Base-by-base conservation (phyloP, 2,329 filamentous ascomycete species). In the Monosporascus ibericus region DNA sequence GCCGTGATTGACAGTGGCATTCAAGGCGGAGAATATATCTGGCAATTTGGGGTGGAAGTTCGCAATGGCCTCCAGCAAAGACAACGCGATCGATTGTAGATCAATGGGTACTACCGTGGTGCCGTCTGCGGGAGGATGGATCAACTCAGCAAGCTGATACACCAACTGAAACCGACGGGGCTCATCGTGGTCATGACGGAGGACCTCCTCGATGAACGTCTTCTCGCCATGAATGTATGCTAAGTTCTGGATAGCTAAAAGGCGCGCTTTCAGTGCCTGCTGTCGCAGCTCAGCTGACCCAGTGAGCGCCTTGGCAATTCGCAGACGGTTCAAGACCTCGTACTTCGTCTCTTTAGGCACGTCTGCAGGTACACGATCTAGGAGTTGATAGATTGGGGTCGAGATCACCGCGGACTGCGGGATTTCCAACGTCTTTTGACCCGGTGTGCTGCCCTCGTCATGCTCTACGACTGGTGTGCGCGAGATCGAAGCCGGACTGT, bases 1-100 rank as follows among this genome's bases (percentile, higher is more conserved):
- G 15, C 94, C 95, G 63, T 99, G 95, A 63, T 95, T 97, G 38
- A 97, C 92, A 61, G 92, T 96, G 50, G 95, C 90, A 63, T 91
- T 95, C 42, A 99, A 75, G n/a, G 94, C 91, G 42, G 90, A 85
- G 57, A 91, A 85, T 24, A 99, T 87, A 67, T 99, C 94, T 36
- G 84, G 75, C 30, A 86, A 82, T 64, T 90, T 92, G 52, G 79
- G 75, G 62, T 88, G 86, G 66, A 90, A 90, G 65, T 84, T 87
- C 6, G 89, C 84, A 52, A 99, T 78, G n/a, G 90, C 88, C 66
- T 96, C 91, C 48, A 99, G 76, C 1, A 92, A 81, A 49, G 84
- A 81, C 49, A 99, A 76, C 7, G 90, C 88, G 54, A 92, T 84
- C 2, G 90, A 89, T 68, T 97, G 92, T 22, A 95, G 75, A 70